These are phyloP conservation scores for Monilinia polystroma DNA, from an alignment of 2,329 filamentous ascomycete species.

Conservation along the genomic window DNA sequence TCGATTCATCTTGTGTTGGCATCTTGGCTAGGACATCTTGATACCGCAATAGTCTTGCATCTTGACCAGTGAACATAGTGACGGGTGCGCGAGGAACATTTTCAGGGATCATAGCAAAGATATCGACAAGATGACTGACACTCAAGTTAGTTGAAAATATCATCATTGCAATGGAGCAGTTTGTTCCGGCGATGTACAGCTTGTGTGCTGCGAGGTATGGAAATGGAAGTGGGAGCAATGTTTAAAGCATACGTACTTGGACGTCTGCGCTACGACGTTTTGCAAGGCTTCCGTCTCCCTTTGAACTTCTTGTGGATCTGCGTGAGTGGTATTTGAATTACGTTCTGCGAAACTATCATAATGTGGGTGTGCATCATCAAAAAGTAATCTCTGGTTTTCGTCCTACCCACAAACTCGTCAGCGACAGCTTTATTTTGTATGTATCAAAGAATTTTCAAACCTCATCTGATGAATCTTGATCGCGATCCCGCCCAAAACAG, in stretches of 20 bases:
- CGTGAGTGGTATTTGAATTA: slow-evolving; percentile 50
- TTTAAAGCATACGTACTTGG: slow-evolving; percentile 50
- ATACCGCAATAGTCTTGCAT: slow-evolving; percentile 57
- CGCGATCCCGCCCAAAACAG: slow-evolving; percentile 54
- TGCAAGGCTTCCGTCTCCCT: slow-evolving; percentile 64
- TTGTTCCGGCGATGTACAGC: not conserved
- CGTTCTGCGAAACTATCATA: slow-evolving; percentile 64
- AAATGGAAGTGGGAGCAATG: slow-evolving; percentile 22
- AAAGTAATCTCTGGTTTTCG: slow-evolving; percentile 52
- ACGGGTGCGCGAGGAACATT: slow-evolving; percentile 43
- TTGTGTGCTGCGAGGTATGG: slow-evolving; percentile 4
- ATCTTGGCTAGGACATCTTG: slow-evolving; percentile 62
- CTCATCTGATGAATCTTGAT: slow-evolving; percentile 53
- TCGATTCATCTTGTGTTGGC: slow-evolving; percentile 49
- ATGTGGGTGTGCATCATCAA: slow-evolving; percentile 59
- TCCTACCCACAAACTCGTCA: slow-evolving; percentile 31
- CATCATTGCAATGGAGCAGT: not conserved
- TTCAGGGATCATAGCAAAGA: slow-evolving; percentile 63
- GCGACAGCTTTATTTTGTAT: not conserved
- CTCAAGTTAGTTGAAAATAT: slow-evolving; percentile 25
- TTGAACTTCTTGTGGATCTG: slow-evolving; percentile 61
- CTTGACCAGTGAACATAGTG: slow-evolving; percentile 52
- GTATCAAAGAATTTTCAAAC: slow-evolving; percentile 42
- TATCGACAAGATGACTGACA: slow-evolving; percentile 63
- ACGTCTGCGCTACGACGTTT: slow-evolving; percentile 62